Percentiles rank a stretch among this genome's conserved stretches.
phyloP scores from a whole-genome alignment of 176 grass and related monocot genomes.

The Dendrocalamus sinicus region DNA sequence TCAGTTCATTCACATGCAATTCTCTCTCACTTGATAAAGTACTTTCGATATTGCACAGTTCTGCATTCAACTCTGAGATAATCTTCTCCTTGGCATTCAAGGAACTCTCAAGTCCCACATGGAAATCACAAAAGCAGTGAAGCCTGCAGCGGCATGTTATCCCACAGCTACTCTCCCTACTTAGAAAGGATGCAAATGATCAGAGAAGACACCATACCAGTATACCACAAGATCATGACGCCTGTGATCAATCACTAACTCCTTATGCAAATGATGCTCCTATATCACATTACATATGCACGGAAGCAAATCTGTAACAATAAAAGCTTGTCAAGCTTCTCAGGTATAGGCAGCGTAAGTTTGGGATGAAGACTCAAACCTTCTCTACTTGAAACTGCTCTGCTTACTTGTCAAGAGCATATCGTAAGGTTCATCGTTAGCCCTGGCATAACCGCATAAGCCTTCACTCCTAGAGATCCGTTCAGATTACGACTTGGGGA shows the following conservation, averaged over 20 bases:
- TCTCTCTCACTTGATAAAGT: no score
- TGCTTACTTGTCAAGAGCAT: neutral
- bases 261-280: neutral
- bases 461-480: neutral
- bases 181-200: neutral
- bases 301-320: neutral
- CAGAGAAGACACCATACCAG: neutral
- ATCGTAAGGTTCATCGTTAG: neutral
- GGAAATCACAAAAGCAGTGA: neutral
- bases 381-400: conserved; percentile 8
- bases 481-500: neutral
- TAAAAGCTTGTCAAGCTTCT: conserved; percentile 9
- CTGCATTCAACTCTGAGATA: no score
- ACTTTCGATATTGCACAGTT: no score
- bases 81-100: no score
- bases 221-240: neutral
- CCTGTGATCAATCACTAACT: neutral
- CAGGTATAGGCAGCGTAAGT: neutral
- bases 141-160: neutral
- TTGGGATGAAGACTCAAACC: neutral
- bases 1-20: no score
- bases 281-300: neutral
- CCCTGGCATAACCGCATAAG: neutral
- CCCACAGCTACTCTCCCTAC: neutral
- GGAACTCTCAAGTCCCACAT: neutral